Evolutionary conservation across 805 yeast species (phyloP).

Genomic region (Brettanomyces naardenensis): DNA sequence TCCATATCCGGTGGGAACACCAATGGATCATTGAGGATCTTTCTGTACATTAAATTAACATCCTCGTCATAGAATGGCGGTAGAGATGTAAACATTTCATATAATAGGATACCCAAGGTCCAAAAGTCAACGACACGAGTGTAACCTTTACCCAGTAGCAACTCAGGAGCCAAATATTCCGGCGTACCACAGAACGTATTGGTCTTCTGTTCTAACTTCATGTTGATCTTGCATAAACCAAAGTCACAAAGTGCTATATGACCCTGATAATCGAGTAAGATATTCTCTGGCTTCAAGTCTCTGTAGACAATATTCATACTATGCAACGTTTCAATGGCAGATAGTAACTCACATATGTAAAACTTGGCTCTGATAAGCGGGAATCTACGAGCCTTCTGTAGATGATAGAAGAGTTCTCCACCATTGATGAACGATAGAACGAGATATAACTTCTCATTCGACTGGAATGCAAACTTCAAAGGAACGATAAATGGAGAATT

Average conservation of each 20-base stretch:
- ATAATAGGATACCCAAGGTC: constrained; percentile 90
- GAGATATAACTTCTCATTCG: constrained; percentile 89
- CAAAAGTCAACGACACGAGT: constrained; percentile 97
- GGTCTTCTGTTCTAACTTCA: constrained; percentile 79
- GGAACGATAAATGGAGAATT: constrained; percentile 96
- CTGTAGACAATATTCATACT: constrained; percentile 88
- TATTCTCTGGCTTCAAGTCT: constrained; percentile 94
- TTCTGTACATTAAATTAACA: constrained; percentile 86
- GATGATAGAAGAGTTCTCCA: constrained; percentile 91
- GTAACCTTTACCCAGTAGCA: constrained; percentile 85
- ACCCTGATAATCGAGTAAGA: constrained; percentile 89
- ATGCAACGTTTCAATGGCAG: constrained; percentile 90
- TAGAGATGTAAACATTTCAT: constrained; percentile 93
- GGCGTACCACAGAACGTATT: constrained; percentile 98
- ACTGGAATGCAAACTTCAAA: constrained; percentile 89
- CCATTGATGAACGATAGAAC: constrained; percentile 94
- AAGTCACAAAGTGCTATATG: constrained; percentile 97
- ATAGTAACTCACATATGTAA: constrained; percentile 87
- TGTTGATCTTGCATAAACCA: constrained; percentile 91
- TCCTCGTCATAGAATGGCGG: constrained; percentile 98
- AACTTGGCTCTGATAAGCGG: constrained; percentile 84
- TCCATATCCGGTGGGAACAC: constrained; percentile 86
- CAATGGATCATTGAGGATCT: constrained; percentile 82
- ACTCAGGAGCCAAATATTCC: constrained; percentile 93
- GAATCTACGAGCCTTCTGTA: constrained; percentile 86